phyloP scores from a whole-genome alignment of 805 yeast genomes.

The Candida fluviatilis region DNA sequence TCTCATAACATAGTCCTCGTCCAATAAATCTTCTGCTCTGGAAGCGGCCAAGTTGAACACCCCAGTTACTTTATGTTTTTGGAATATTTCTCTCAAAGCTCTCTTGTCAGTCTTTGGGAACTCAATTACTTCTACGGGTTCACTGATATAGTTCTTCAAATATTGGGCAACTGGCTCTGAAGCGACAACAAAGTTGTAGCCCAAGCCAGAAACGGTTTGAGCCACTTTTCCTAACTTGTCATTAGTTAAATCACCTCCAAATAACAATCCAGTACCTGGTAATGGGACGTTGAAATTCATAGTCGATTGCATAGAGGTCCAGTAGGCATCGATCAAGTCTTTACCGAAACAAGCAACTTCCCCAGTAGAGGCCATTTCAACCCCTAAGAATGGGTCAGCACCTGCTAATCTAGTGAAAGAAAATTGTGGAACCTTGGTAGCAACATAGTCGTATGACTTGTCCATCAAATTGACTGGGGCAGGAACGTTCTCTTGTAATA shows the following conservation, averaged over 20 bases:
- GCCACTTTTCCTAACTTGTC: conserved; percentile 75
- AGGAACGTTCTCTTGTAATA: conserved; percentile 70
- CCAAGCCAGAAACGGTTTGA: conserved; percentile 59
- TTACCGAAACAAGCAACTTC: conserved; percentile 97
- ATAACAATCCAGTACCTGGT: conserved; percentile 84
- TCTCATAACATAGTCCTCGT: conserved; percentile 96
- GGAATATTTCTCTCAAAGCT: conserved; percentile 89
- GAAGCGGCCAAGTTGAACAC: conserved; percentile 91
- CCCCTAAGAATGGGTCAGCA: conserved; percentile 98
- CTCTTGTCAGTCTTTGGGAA: conserved; percentile 94
- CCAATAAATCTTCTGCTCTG: conserved; percentile 79
- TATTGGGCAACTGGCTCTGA: conserved; percentile 68
- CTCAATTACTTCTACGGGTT: conserved; percentile 62
- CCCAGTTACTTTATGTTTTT: conserved; percentile 73
- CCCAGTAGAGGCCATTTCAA: conserved; percentile 99
- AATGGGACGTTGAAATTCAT: conserved; percentile 94
- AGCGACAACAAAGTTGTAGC: conserved; percentile 80
- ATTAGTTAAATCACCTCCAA: conserved; percentile 88
- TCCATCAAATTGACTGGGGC: conserved; percentile 82
- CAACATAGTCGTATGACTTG: conserved; percentile 64
- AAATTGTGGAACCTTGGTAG: conserved; percentile 89
- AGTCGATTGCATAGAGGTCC: conserved; percentile 95
- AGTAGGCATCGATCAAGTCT: conserved; percentile 84
- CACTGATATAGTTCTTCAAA: conserved; percentile 47
- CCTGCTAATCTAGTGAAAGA: conserved; percentile 98